Evolutionary conservation across 1,139 yeast species (phyloP).

Genomic region (Candida buenavistaensis): DNA sequence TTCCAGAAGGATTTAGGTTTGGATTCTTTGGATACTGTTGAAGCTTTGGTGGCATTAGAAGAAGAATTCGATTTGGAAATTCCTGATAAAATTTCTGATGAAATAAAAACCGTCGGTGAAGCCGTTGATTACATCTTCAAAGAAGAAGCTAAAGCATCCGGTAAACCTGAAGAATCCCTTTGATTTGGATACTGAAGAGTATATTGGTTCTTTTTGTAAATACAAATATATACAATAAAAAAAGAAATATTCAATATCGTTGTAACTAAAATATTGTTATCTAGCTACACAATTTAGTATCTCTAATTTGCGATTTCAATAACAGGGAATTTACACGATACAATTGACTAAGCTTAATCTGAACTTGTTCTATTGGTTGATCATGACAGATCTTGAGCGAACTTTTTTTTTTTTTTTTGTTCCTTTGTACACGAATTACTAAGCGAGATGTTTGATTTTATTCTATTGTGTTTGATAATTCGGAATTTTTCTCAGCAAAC

Average conservation of each 20-base stretch:
- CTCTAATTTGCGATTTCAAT: too few relatives aligned
- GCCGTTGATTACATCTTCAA: slow-evolving; percentile 60
- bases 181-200: not conserved
- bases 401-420: too few relatives aligned
- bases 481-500: too few relatives aligned
- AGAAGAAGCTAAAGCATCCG: slow-evolving; percentile 44
- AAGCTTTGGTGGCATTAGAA: slow-evolving; percentile 70
- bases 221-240: not conserved
- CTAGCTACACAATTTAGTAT: too few relatives aligned
- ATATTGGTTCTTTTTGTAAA: too few relatives aligned
- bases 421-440: too few relatives aligned
- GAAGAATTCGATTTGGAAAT: slow-evolving; percentile 72
- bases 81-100: slow-evolving; percentile 68
- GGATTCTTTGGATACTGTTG: slow-evolving; percentile 71
- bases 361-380: slow-evolving; percentile 3
- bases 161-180: too few relatives aligned
- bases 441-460: too few relatives aligned
- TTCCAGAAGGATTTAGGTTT: slow-evolving; percentile 66
- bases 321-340: too few relatives aligned
- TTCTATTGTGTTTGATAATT: too few relatives aligned
- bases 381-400: too few relatives aligned
- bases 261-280: too few relatives aligned
- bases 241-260: not conserved
- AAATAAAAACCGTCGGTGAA: slow-evolving; percentile 67
- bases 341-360: slow-evolving; percentile 4